Conservation (phyloP, 2,329 filamentous ascomycete genomes). For the Knufia petricola region DNA sequence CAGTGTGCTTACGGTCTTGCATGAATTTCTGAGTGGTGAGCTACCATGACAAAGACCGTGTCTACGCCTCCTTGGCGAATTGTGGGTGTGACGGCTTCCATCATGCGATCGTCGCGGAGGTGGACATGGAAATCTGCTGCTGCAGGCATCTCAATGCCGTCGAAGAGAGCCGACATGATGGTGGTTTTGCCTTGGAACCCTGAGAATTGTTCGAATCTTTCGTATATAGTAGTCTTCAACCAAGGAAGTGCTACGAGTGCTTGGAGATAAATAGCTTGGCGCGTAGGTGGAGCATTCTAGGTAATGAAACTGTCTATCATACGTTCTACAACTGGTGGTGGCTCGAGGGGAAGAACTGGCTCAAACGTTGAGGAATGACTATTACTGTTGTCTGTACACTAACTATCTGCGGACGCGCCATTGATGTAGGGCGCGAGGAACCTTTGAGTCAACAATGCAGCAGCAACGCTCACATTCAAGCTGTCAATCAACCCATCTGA, state of each 20-base stretch:
- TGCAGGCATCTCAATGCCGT: conserved; percentile 16
- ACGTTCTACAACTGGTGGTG: no score
- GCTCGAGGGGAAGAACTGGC: no score
- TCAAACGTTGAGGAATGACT: no score
- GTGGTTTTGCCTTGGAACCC: background rate
- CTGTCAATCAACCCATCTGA: conserved; percentile 60
- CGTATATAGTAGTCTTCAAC: no score
- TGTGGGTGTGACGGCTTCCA: conserved; percentile 44
- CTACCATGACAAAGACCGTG: conserved; percentile 48
- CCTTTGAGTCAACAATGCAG: conserved; percentile 34
- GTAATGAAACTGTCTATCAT: no score
- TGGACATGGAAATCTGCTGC: conserved; percentile 34
- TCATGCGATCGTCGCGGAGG: conserved; percentile 44
- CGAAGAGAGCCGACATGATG: conserved; percentile 10
- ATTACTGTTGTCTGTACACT: no score
- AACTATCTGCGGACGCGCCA: background rate
- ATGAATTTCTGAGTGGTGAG: no score
- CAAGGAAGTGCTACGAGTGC: no score
- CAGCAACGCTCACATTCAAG: conserved; percentile 85
- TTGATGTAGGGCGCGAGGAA: conserved; percentile 15
- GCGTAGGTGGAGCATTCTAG: no score
- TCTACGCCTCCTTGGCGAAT: conserved; percentile 54
- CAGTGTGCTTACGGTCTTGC: no score
- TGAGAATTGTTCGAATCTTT: no score
- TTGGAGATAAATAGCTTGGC: no score